Conservation (phyloP, 139 green algal genomes). For the Edaphochlamys debaryana region DNA sequence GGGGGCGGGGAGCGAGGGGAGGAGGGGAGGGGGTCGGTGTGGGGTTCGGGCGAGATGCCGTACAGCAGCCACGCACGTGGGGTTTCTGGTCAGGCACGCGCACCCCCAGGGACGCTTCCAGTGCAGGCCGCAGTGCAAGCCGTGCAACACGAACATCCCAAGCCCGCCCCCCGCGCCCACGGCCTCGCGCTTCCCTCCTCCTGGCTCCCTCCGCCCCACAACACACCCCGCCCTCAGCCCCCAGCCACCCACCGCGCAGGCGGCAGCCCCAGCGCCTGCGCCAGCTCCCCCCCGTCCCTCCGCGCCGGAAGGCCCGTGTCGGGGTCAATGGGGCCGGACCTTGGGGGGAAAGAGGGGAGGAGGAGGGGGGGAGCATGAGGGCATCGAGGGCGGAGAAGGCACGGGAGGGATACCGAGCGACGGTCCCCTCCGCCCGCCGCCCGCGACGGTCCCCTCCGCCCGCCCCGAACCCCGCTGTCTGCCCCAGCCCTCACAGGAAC, state of each 20-base stretch:
- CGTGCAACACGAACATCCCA: neutral
- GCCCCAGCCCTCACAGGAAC: neutral
- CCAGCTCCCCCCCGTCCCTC: neutral
- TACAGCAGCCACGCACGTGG: neutral
- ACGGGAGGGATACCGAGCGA: neutral
- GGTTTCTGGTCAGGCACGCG: neutral
- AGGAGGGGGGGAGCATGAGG: neutral
- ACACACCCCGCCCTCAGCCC: neutral
- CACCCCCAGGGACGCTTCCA: neutral
- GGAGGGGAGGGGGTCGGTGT: neutral
- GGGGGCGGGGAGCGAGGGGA: neutral
- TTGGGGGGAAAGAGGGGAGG: neutral
- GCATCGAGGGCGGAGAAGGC: neutral
- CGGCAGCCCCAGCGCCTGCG: slow-evolving; percentile 15
- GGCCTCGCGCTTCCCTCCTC: neutral
- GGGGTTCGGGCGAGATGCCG: neutral
- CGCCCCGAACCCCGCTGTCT: neutral
- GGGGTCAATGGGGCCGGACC: slow-evolving; percentile 30
- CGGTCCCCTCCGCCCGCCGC: too few species aligned
- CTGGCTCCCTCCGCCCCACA: neutral
- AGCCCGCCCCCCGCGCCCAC: neutral
- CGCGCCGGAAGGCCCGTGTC: slow-evolving; percentile 14
- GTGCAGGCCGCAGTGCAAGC: neutral
- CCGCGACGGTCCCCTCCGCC: too few species aligned
- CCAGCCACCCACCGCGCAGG: neutral